Evolutionary conservation across 176 grass and related monocot species (phyloP).

Genomic region (Puccinellia tenuiflora): DNA sequence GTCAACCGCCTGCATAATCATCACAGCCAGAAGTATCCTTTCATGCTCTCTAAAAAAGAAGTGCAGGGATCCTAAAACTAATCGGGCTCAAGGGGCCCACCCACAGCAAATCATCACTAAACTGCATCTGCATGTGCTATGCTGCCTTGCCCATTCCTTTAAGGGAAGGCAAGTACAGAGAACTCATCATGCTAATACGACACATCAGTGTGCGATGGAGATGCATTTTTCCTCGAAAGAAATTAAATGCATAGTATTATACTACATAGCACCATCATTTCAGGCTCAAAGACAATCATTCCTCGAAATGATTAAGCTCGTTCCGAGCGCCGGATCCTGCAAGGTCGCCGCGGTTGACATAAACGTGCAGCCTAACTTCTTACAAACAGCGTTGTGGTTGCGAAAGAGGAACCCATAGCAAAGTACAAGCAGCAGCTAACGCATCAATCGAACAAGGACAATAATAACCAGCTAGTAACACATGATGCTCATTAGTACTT

Average conservation of each 20-base stretch:
- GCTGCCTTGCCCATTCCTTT: neutral
- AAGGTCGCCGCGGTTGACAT: neutral
- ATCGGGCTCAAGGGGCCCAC: neutral
- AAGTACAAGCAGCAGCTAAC: constrained; percentile 1
- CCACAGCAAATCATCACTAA: neutral
- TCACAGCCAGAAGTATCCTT: neutral
- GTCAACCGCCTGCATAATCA: constrained; percentile 8
- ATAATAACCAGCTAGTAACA: no score
- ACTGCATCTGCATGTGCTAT: constrained; percentile 5
- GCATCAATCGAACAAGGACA: neutral
- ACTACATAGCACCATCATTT: neutral
- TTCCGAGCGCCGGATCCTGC: neutral
- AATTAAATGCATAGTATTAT: neutral
- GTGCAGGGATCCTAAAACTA: neutral
- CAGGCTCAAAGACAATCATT: no score
- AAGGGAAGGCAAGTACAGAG: constrained; percentile 16
- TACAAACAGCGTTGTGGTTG: neutral
- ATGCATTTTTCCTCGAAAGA: constrained; percentile 9
- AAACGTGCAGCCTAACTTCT: neutral
- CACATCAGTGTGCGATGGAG: neutral
- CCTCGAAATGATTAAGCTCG: neutral
- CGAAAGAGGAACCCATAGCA: neutral
- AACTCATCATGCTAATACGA: neutral
- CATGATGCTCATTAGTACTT: neutral
- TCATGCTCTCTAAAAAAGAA: neutral